phyloP scores from a whole-genome alignment of 352 stramenopile species.

The Globisporangium paddicum region DNA sequence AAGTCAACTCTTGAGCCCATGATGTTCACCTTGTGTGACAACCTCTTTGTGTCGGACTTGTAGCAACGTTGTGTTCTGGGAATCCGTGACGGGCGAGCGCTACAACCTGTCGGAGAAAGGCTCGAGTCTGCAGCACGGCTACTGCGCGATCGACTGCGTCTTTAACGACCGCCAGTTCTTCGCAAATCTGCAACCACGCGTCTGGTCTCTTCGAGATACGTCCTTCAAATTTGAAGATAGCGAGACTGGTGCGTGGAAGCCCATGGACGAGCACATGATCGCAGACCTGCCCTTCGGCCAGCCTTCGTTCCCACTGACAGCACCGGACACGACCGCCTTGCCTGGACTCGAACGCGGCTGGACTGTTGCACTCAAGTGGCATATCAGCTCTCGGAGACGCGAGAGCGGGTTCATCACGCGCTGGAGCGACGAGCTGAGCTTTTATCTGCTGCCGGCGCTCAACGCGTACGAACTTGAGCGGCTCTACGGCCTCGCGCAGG shows the following conservation, averaged over 20 bases:
- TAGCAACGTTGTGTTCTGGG: slow-evolving; percentile 60
- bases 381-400: slow-evolving; percentile 38
- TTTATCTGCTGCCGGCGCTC: slow-evolving; percentile 80
- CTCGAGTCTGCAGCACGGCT: slow-evolving; percentile 25
- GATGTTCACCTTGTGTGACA: too few relatives aligned
- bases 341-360: slow-evolving; percentile 48
- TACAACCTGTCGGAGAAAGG: slow-evolving; percentile 23
- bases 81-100: slow-evolving; percentile 62
- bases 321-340: slow-evolving; percentile 25
- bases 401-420: slow-evolving; percentile 47
- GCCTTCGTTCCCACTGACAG: slow-evolving; percentile 18
- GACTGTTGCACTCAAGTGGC: slow-evolving; percentile 26
- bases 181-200: slow-evolving; percentile 66
- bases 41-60: not conserved
- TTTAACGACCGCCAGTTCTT: slow-evolving; percentile 77
- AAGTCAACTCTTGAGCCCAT: not conserved
- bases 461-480: slow-evolving; percentile 86
- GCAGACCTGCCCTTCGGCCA: slow-evolving; percentile 34
- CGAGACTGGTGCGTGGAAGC: slow-evolving; percentile 54
- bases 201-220: slow-evolving; percentile 33
- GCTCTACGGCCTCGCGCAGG: slow-evolving; percentile 48
- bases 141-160: slow-evolving; percentile 74
- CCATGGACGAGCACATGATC: slow-evolving; percentile 46
- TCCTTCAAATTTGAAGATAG: slow-evolving; percentile 49
- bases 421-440: slow-evolving; percentile 75